Percentiles rank a stretch among this genome's conserved stretches.
Evolutionary conservation across 805 yeast genomes (phyloP).

Genomic region (Lipomyces lipofer): DNA sequence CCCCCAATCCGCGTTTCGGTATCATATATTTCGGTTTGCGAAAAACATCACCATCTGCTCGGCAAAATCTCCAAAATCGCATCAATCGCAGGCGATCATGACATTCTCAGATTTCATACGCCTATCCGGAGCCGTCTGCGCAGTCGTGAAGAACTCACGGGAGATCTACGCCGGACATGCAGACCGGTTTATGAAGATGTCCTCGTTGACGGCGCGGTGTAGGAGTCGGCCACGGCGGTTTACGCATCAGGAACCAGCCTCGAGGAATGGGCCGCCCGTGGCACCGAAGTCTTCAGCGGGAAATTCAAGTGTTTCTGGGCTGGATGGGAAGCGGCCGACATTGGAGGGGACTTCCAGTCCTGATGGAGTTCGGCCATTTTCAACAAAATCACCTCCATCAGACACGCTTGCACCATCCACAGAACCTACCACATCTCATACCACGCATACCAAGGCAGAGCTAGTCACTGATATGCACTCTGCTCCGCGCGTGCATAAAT

Average conservation of each 20-base stretch:
- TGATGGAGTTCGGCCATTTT: background rate
- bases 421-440: background rate
- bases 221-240: constrained; percentile 4
- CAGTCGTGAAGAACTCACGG: constrained; percentile 10
- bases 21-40: too few relatives aligned
- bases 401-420: background rate
- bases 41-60: too few relatives aligned
- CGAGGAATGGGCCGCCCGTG: too few relatives aligned
- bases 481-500: constrained; percentile 4
- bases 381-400: background rate
- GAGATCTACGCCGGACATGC: constrained; percentile 13
- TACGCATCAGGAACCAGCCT: background rate
- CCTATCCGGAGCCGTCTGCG: constrained; percentile 15
- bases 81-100: too few relatives aligned
- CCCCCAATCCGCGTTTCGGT: too few relatives aligned
- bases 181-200: constrained; percentile 14
- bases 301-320: background rate
- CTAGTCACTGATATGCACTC: background rate
- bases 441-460: constrained; percentile 1
- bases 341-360: background rate
- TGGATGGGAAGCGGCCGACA: background rate
- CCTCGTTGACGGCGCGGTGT: constrained; percentile 18
- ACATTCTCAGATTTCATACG: constrained; percentile 23
- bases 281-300: background rate
- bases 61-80: too few relatives aligned